These are phyloP conservation scores for Zygosaccharomyces pseudobailii DNA, from an alignment of 1,139 yeast genomes.

Conservation along the genomic window DNA sequence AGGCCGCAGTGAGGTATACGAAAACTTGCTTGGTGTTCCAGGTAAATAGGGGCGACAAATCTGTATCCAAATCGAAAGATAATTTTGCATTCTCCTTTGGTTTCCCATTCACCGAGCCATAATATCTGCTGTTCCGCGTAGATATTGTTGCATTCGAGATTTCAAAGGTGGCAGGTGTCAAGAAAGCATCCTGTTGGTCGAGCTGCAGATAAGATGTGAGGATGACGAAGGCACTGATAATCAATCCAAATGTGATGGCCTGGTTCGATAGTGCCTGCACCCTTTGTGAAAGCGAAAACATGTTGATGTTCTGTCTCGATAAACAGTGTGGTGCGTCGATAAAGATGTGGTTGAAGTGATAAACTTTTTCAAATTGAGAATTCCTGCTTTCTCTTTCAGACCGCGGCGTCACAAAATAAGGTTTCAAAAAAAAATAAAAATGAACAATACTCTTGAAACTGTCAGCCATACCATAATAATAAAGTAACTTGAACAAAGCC, in stretches of 20 bases:
- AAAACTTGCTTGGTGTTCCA: constrained; percentile 98
- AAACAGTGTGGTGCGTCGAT: neutral
- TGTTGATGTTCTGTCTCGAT: constrained; percentile 12
- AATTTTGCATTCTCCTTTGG: constrained; percentile 79
- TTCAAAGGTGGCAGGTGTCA: constrained; percentile 40
- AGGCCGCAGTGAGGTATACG: constrained; percentile 84
- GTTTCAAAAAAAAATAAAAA: neutral
- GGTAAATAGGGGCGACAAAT: constrained; percentile 72
- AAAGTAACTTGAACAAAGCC: too few species aligned
- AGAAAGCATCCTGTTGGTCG: constrained; percentile 42
- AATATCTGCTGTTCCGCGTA: constrained; percentile 61
- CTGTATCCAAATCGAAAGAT: constrained; percentile 65
- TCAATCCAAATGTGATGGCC: constrained; percentile 49
- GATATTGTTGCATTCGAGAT: constrained; percentile 39
- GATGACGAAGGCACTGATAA: constrained; percentile 45
- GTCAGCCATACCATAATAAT: too few species aligned
- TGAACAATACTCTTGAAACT: too few species aligned
- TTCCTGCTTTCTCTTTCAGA: neutral
- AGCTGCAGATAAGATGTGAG: constrained; percentile 49
- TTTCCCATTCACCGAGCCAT: constrained; percentile 63
- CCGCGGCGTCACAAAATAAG: constrained; percentile 2
- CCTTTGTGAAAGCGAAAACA: constrained; percentile 45
- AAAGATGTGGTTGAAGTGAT: neutral
- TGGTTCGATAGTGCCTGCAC: constrained; percentile 54
- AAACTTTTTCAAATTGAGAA: neutral